Evolutionary conservation across 2,329 filamentous ascomycete genomes (phyloP).

Genomic region (Mycosphaerella sp.): DNA sequence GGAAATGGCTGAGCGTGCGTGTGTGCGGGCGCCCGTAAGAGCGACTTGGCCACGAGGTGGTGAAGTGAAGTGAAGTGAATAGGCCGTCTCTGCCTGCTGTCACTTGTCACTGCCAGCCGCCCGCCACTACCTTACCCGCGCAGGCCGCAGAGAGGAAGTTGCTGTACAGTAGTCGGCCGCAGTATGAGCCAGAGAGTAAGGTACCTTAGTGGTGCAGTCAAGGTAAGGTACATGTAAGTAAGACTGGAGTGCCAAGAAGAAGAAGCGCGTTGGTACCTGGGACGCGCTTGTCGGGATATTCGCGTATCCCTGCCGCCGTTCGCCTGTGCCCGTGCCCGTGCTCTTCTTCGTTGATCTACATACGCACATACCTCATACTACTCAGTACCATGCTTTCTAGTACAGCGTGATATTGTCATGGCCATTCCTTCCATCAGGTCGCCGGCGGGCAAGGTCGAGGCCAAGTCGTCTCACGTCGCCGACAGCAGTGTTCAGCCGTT

Average conservation of each 20-base stretch:
- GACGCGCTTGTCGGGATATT: not conserved
- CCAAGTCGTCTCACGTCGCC: slow-evolving; percentile 55
- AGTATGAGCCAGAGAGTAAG: not conserved
- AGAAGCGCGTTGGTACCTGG: slow-evolving; percentile 9
- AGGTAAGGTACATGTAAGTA: too few relatives aligned
- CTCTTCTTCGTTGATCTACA: too few relatives aligned
- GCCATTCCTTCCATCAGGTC: slow-evolving; percentile 9
- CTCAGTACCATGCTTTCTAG: too few relatives aligned
- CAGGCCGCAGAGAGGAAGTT: not conserved
- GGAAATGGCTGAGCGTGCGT: too few relatives aligned
- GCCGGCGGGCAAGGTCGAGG: slow-evolving; percentile 13
- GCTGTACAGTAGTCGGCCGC: not conserved
- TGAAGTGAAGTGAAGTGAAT: too few relatives aligned
- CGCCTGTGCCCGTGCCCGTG: too few relatives aligned
- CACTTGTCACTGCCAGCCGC: not conserved
- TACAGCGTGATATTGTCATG: slow-evolving; percentile 3
- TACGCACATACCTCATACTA: too few relatives aligned
- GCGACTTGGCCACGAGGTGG: too few relatives aligned
- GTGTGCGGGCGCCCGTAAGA: too few relatives aligned
- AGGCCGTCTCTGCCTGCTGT: too few relatives aligned
- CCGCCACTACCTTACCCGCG: not conserved
- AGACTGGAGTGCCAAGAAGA: too few relatives aligned
- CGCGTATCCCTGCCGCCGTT: not conserved
- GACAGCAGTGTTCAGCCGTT: slow-evolving; percentile 72
- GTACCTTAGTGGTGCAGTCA: too few relatives aligned